These are phyloP conservation scores for Trifolium pratense DNA, from an alignment of 306 rosid species.

Conservation along the genomic window DNA sequence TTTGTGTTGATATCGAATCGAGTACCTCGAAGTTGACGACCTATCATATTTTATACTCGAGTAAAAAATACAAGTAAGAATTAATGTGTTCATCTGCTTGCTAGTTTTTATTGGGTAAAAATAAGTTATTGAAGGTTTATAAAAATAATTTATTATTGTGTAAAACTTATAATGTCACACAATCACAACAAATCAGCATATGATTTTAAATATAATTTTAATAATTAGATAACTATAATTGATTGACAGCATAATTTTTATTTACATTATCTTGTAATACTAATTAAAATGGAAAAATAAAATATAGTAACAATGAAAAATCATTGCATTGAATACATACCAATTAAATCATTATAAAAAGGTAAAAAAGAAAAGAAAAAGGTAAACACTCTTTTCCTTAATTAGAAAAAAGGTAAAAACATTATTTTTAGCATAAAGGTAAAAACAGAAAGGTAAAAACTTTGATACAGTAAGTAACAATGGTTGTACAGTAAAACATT, in stretches of 20 bases:
- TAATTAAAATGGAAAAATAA: neutral
- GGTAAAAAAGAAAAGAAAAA: neutral
- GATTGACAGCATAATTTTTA: neutral
- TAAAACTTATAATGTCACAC: neutral
- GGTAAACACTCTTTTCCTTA: neutral
- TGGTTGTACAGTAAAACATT: too few relatives aligned
- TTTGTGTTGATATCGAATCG: too few relatives aligned
- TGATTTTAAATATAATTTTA: neutral
- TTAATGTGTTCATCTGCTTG: neutral
- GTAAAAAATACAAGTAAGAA: neutral
- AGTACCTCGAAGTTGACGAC: too few relatives aligned
- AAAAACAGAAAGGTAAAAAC: neutral
- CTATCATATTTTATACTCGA: neutral
- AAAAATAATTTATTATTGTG: neutral
- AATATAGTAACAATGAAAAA: neutral
- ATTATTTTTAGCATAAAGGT: too few relatives aligned
- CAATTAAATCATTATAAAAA: neutral
- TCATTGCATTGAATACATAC: neutral
- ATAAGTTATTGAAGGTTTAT: neutral
- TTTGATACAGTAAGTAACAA: too few relatives aligned
- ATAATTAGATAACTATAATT: neutral
- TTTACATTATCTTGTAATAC: neutral
- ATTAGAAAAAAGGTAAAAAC: neutral
- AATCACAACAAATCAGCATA: neutral
- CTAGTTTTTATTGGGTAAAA: neutral